These are phyloP conservation scores for Botrytis aclada DNA, from an alignment of 2,329 filamentous ascomycete genomes.

Conservation along the genomic window DNA sequence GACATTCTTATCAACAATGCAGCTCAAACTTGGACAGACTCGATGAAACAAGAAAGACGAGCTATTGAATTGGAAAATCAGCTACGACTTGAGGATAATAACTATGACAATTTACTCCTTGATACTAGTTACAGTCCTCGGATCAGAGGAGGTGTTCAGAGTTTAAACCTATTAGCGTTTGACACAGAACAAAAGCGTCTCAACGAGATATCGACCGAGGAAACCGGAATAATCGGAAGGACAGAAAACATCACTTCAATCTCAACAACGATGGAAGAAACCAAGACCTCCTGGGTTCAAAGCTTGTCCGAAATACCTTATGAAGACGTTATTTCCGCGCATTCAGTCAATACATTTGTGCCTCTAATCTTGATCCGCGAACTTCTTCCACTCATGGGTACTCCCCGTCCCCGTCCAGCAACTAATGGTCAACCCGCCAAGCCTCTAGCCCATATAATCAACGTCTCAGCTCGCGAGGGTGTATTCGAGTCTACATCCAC, in stretches of 20 bases:
- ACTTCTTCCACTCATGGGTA: constrained; percentile 24
- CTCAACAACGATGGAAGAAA: not conserved
- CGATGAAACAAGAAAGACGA: constrained; percentile 18
- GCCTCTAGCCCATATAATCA: constrained; percentile 23
- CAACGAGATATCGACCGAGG: not conserved
- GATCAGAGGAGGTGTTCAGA: constrained; percentile 2
- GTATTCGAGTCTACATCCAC: constrained; percentile 21
- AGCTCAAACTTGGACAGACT: constrained; percentile 26
- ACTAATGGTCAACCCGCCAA: not conserved
- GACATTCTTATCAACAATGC: constrained; percentile 28
- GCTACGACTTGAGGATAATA: not conserved
- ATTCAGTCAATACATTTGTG: constrained; percentile 28
- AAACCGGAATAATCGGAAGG: not conserved
- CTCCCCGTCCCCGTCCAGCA: not conserved
- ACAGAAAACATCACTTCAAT: not conserved
- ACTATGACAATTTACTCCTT: not conserved
- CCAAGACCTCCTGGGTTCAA: constrained; percentile 25
- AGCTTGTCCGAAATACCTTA: constrained; percentile 24
- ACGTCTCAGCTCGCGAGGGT: constrained; percentile 27
- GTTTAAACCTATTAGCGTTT: not conserved
- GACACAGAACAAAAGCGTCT: constrained; percentile 11
- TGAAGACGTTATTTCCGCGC: constrained; percentile 27
- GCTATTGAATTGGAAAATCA: constrained; percentile 20
- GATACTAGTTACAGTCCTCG: constrained; percentile 7
- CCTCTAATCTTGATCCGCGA: constrained; percentile 25